These are phyloP conservation scores for Arctium minus DNA, from an alignment of 129 eudicot genomes.

Conservation along the genomic window DNA sequence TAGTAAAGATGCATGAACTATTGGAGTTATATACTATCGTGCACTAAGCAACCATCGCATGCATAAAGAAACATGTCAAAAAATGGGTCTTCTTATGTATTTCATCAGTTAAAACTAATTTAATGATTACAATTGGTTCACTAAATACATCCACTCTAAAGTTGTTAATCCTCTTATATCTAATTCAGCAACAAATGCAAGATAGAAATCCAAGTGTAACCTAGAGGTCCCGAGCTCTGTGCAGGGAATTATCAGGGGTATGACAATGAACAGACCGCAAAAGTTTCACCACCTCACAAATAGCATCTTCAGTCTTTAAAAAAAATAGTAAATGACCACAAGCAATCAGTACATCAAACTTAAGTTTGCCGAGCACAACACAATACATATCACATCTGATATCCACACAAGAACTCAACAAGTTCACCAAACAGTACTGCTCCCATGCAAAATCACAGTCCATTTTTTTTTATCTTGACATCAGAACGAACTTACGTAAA, in stretches of 20 bases:
- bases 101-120: not conserved
- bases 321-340: too few relatives aligned
- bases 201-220: not conserved
- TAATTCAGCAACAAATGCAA: not conserved
- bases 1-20: too few relatives aligned
- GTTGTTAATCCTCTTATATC: not conserved
- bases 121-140: not conserved
- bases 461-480: not conserved
- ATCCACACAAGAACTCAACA: slow-evolving; percentile 9
- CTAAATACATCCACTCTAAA: not conserved
- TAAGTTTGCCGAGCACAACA: not conserved
- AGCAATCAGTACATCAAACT: not conserved
- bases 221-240: too few relatives aligned
- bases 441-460: not conserved
- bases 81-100: not conserved
- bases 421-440: not conserved
- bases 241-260: too few relatives aligned
- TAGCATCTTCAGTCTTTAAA: too few relatives aligned
- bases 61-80: not conserved
- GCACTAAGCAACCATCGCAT: too few relatives aligned
- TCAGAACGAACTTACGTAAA: not conserved
- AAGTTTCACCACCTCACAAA: too few relatives aligned
- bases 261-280: too few relatives aligned
- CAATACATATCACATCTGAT: not conserved
- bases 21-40: too few relatives aligned